Evolutionary conservation across 2,329 filamentous ascomycete species (phyloP), one percentile per base, ranked within the genome.

Genomic region (Aspergillus calidoustus): DNA sequence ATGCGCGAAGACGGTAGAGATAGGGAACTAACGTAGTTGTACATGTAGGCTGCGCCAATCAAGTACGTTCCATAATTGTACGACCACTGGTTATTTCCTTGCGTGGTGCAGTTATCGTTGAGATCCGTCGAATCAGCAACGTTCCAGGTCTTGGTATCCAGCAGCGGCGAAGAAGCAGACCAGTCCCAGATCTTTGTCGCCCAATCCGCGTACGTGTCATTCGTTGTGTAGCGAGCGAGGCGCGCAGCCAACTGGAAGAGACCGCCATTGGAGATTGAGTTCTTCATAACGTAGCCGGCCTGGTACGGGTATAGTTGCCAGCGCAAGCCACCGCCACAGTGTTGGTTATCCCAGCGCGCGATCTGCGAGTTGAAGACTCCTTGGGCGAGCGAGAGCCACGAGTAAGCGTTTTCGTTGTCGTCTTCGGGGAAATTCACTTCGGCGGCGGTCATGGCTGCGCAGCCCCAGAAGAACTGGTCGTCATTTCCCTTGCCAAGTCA

Each of bases 341-440:
- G 82, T 0, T 77, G 69, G 4, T 78, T 79, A 67, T 95, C 88
- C 89, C 91, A 94, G 22, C 91, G 86, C 17, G 78, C 77, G 3
- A 86, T 86, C 71, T 92, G 92, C 54, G 89, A 87, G 79, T 95
- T 92, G 76, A 93, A 96, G 1, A 92, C 90, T 15, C 89, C 90
- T 74, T 93, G 90, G 0, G 86, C 89, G 49, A 96, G 83, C 13
- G 88, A 87, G n/a, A 95, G 83, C 91, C 91, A 96, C 64, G 90
- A 87, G 1, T 90, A 87, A 41, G 34, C 34, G 11, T 41, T 4
- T 61, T 88, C 74, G 62, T 84, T 85, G 0, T 80, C 65, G 0
- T 71, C 71, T 43, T 76, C 74, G 11, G 75, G 74, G 31, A 76
- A 77, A 23, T 75, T 75, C 8, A 72, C 58, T 55, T 87, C 85